Evolutionary conservation across 352 stramenopile genomes (phyloP), one percentile per base, ranked within the genome.

Genomic region (Phytophthora colocasiae): DNA sequence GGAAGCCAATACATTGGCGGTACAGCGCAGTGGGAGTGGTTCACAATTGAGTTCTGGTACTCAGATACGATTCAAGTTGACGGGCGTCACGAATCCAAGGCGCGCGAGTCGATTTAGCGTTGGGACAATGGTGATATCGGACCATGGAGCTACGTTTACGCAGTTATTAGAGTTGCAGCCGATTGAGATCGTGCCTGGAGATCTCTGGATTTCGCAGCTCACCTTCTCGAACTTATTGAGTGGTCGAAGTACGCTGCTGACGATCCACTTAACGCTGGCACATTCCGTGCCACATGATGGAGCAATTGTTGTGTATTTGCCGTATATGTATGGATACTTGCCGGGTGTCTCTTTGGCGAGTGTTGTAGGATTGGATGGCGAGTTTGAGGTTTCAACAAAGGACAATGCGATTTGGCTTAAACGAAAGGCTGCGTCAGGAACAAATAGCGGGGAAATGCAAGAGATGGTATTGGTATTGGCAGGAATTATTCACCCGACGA

Each of bases 291-390:
- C 80, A 0, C 64, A 51, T 12, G 75, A 78, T 29, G 84, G 82
- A 24, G 52, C 63, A 26, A 40, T 91, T 12, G 41, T 73, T 46
- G 41, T 93, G 31, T 68, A 77, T 53, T 49, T 93, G n/a, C 81
- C 84, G 11, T 69, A 56, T 29, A 47, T 85, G n/a, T 92, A 88
- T 53, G 58, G 65, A 2, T 63, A 71, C 0, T 53, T 81, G 38
- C 34, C 38, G 6, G 38, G 46, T 36, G 59, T 62, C 10, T 62
- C 53, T 6, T 49, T 86, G 44, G 66, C 45, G 34, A 66, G 8
- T 44, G 39, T 75, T 36, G 27, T 46, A 22, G 78, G 78, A 9
- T 19, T 83, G 19, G 54, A 80, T 44, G 78, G 78, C 1, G 15
- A 58, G 1, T 54, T 74, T n/a, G 48, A 27, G 8, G 11, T 86